Percentiles rank a stretch among this genome's conserved stretches.
Conservation (phyloP, 768 basidiomycete genomes). For the Suillus luteus region DNA sequence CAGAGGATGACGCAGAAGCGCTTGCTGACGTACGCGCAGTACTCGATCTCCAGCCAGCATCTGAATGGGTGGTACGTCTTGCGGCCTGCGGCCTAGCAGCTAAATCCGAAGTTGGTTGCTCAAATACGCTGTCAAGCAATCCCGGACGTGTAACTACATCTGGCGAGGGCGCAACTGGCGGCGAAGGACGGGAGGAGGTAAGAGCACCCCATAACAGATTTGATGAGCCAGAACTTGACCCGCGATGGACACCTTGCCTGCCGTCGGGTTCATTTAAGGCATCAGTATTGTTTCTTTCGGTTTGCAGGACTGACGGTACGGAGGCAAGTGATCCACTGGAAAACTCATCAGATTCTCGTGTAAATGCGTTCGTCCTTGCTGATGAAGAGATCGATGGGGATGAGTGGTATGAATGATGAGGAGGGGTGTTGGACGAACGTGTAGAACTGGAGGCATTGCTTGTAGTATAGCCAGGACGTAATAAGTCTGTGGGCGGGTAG, state of each 20-base stretch:
- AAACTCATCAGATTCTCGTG: not conserved
- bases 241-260: not conserved
- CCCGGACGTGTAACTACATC: not conserved
- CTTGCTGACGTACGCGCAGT: conserved; percentile 4
- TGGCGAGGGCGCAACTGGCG: not conserved
- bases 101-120: not conserved
- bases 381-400: conserved; percentile 15
- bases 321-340: not conserved
- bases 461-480: conserved; percentile 5
- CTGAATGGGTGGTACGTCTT: not conserved
- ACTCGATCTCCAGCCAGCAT: not conserved
- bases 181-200: not conserved
- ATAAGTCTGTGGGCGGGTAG: conserved; percentile 1
- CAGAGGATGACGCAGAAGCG: conserved; percentile 4
- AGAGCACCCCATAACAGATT: not conserved
- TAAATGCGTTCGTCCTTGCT: not conserved
- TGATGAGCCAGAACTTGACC: not conserved
- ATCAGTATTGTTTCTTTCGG: conserved; percentile 6
- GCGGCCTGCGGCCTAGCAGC: not conserved
- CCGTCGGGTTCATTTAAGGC: not conserved
- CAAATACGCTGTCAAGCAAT: not conserved
- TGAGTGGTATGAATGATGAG: conserved; percentile 28
- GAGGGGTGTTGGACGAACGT: conserved; percentile 2
- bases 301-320: not conserved
- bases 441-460: not conserved